Base-by-base conservation (phyloP, 2,329 filamentous ascomycete species). In the Scytalidium lignicola region DNA sequence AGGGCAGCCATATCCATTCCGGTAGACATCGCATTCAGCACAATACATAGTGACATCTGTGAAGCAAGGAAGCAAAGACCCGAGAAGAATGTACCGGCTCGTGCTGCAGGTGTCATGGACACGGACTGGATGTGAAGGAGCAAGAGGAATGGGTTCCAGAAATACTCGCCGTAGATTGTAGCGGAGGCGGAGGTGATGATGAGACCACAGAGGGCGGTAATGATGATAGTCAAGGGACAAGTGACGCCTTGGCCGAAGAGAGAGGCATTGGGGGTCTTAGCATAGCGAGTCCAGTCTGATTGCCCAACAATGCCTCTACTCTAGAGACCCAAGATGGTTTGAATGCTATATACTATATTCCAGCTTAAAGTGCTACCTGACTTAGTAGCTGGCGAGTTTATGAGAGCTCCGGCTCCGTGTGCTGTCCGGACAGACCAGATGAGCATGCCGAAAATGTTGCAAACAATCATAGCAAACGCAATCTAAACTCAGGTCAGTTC, bases 1-100 rank as follows among this genome's bases (percentile, higher is more conserved):
- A 74, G 62, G 1, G 68, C 70, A 1, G 73, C 70, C 55, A 76
- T 63, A 51, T 78, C 74, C 64, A 76, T 74, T 1, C 74, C 74
- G 2, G 68, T 61, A 12, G 54, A 57, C 18, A 61, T 55, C 2
- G 50, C 53, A 18, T 62, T 59, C 10, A 58, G 50, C 29, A 59
- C 56, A 44, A 57, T 55, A 47, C 62, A 57, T 44, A 67, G 54
- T 13, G 64, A 61, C 47, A 69, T 56, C 51, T 68, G 65, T 17
- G 62, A 63, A 15, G 62, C 60, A 21, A 68, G 54, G 44, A 68
- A 64, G 1, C 63, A 63, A 19, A 68, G 43, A 15, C 64, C 62
- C 2, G 64, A 66, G 49, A 69, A 69, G 57, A 70, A 69, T 1
- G 65, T 66, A 3, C 65, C 66, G 2, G 66, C 67, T 48, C 66